These are phyloP conservation scores for Cercospora sp. DNA, from an alignment of 2,329 filamentous ascomycete genomes.

Conservation along the genomic window DNA sequence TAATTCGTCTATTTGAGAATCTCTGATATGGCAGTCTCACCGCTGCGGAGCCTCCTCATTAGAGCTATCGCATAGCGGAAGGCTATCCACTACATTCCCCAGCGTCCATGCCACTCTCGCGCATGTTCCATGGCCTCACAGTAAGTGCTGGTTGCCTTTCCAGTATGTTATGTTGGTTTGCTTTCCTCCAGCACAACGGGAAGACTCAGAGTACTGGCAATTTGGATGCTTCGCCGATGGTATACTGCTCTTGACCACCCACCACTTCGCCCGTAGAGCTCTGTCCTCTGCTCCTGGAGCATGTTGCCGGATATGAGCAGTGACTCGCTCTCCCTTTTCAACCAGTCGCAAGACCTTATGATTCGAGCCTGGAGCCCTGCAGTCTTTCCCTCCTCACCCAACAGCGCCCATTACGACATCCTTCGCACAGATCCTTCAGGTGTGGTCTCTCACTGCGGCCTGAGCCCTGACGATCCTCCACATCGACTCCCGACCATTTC, in stretches of 20 bases:
- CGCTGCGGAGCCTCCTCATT: too few relatives aligned
- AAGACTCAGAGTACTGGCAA: neutral
- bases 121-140: neutral
- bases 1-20: too few relatives aligned
- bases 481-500: neutral
- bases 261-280: neutral
- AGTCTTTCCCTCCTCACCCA: neutral
- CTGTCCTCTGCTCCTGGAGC: neutral
- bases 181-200: neutral
- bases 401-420: neutral
- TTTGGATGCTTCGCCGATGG: neutral
- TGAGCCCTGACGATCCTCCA: neutral
- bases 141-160: neutral
- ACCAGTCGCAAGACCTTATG: neutral
- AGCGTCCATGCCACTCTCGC: too few relatives aligned
- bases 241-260: neutral
- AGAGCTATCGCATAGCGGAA: too few relatives aligned
- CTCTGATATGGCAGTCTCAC: too few relatives aligned
- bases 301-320: neutral
- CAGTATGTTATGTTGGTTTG: neutral
- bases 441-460: neutral
- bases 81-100: too few relatives aligned
- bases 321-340: neutral
- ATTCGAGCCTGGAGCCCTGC: neutral
- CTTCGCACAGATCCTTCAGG: neutral